Base-by-base conservation (phyloP, 1,284 basidiomycete genomes). In the Inonotus hispidus region DNA sequence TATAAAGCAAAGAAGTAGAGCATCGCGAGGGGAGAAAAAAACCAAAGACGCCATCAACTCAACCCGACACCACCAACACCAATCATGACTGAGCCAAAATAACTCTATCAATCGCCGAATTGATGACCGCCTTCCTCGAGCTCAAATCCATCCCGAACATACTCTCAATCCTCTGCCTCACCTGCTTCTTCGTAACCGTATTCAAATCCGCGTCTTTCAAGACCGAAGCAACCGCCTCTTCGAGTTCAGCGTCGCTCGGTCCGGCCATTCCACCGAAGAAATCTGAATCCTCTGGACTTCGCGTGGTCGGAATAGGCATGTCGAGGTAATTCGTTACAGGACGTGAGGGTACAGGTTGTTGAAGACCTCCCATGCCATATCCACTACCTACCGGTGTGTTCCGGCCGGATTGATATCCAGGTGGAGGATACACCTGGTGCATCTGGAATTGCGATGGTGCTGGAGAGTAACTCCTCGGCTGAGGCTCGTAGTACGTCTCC, bases 161-260 rank as follows among this genome's bases (percentile, higher is more conserved):
- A 62, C 85, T 83, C 73, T 95, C 92, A 55, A 98, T 76, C 69
- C 87, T 84, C 62, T 85, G 80, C 53, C 95, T 82, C 59, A 98
- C 88, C 66, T 88, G 88, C 66, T 93, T 86, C 78, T 97, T 97
- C 54, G 94, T 96, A 60, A 96, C 82, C 21, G 84, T 85, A 69
- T 93, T 93, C 58, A 97, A 77, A 74, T 97, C 93, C 0, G 92
- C 92, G 23, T 77, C 76, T 19, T 79, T 79, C 60, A 96, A 77
- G 45, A 95, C 81, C 35, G 84, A 79, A 61, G 87, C 79, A 2
- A 95, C 87, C 3, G 84, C 83, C 8, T 74, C 75, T 63, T 93
- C 90, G 14, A 96, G 77, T 56, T 93, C 90, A 2, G 73, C 73
- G 65, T 93, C 88, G 11, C 76, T 81, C 2, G 84, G 88, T 29